phyloP scores from a whole-genome alignment of 1,139 yeast genomes.

The Debaryomyces fabryi region DNA sequence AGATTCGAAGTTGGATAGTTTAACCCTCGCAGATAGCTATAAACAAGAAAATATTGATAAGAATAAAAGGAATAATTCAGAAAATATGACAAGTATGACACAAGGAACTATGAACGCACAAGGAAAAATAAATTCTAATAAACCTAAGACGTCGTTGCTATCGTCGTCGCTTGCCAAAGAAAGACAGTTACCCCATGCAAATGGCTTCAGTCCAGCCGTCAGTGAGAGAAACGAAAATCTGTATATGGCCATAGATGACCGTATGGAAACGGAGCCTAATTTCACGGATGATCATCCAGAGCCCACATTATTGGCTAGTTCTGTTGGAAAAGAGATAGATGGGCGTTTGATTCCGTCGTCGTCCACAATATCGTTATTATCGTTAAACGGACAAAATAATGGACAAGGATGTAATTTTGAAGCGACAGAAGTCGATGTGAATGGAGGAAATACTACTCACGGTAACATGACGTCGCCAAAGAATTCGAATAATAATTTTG shows the following conservation, averaged over 20 bases:
- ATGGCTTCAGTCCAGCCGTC: neutral
- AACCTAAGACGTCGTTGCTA: constrained; percentile 27
- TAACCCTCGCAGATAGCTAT: constrained; percentile 14
- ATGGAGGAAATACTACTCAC: neutral
- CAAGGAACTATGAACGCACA: neutral
- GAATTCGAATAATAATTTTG: constrained; percentile 8
- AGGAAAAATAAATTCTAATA: constrained; percentile 3
- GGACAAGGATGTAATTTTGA: neutral
- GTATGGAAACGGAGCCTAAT: constrained; percentile 4
- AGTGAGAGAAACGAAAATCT: neutral
- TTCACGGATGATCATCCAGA: constrained; percentile 49
- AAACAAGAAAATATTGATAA: neutral
- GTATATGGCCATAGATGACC: constrained; percentile 8
- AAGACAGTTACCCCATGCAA: neutral
- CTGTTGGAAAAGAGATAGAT: constrained; percentile 54
- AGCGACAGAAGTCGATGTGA: neutral
- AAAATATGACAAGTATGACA: neutral
- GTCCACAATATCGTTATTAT: constrained; percentile 55
- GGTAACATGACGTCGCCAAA: constrained; percentile 8
- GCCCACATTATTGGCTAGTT: constrained; percentile 56
- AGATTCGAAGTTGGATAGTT: constrained; percentile 21
- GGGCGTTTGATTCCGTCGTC: constrained; percentile 57
- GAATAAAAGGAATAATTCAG: neutral
- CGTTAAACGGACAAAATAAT: constrained; percentile 34
- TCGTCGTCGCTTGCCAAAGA: constrained; percentile 32